These are phyloP conservation scores for Cadophora malorum DNA, from an alignment of 2,329 filamentous ascomycete genomes.

Conservation along the genomic window DNA sequence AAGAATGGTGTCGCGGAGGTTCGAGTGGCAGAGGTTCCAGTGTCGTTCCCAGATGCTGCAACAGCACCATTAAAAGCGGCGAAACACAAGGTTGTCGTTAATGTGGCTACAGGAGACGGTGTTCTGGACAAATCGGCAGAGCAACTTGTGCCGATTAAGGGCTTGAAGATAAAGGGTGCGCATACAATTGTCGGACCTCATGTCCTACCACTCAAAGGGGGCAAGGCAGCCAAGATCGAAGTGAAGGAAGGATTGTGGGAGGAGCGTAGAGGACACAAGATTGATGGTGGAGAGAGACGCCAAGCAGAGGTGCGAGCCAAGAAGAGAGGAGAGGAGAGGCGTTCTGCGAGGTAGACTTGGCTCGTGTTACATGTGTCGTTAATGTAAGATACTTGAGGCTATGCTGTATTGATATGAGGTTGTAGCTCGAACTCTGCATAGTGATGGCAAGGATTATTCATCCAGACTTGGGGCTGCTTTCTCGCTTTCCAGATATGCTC, in stretches of 20 bases:
- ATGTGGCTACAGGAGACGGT: constrained; percentile 56
- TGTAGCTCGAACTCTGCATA: constrained; percentile 15
- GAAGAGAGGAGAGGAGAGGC: constrained; percentile 74
- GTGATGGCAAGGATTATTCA: constrained; percentile 13
- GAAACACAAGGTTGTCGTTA: constrained; percentile 62
- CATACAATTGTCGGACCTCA: constrained; percentile 78
- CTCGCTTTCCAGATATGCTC: constrained; percentile 26
- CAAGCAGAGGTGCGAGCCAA: constrained; percentile 86
- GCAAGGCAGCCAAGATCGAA: constrained; percentile 68
- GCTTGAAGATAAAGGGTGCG: constrained; percentile 72
- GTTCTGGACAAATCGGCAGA: constrained; percentile 44
- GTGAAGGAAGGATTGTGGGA: constrained; percentile 94
- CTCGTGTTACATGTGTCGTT: constrained; percentile 27
- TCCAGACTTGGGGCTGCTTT: constrained; percentile 10
- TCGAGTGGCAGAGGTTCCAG: constrained; percentile 51
- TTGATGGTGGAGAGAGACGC: constrained; percentile 95
- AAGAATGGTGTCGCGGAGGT: constrained; percentile 60
- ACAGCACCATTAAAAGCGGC: constrained; percentile 60
- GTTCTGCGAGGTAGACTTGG: constrained; percentile 48
- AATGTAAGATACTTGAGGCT: constrained; percentile 42
- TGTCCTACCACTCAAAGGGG: constrained; percentile 71
- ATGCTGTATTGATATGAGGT: constrained; percentile 28
- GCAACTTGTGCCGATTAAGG: constrained; percentile 60
- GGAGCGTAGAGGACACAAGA: constrained; percentile 82
- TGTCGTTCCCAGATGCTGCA: constrained; percentile 45